These are phyloP conservation scores for Dorcoceras hygrometricum DNA, from an alignment of 257 asterid species.

Conservation along the genomic window DNA sequence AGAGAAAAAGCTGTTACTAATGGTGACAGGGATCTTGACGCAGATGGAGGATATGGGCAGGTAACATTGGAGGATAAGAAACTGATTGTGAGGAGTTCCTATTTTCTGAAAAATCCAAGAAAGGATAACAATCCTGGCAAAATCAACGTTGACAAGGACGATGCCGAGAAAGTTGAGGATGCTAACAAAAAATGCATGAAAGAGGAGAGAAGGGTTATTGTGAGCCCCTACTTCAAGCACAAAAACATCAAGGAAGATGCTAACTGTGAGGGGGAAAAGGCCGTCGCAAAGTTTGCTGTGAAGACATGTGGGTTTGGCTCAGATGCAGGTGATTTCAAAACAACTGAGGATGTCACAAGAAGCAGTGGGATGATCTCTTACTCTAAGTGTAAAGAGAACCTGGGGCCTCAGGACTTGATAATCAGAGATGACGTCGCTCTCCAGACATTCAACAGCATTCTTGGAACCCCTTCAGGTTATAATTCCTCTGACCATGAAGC, in stretches of 20 bases:
- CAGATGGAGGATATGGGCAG: not conserved
- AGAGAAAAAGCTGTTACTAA: slow-evolving; percentile 27
- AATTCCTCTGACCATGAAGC: slow-evolving; percentile 30
- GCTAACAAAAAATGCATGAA: slow-evolving; percentile 21
- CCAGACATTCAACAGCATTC: slow-evolving; percentile 29
- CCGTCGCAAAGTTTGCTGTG: slow-evolving; percentile 23
- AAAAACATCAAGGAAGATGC: not conserved
- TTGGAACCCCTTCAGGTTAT: slow-evolving; percentile 26
- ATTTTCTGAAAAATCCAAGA: not conserved
- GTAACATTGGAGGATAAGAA: not conserved
- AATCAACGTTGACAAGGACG: not conserved
- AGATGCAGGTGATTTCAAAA: slow-evolving; percentile 30
- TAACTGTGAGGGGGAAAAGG: slow-evolving; percentile 17
- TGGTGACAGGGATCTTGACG: not conserved
- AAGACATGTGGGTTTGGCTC: slow-evolving; percentile 17
- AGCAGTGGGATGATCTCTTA: slow-evolving; percentile 35
- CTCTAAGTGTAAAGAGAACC: slow-evolving; percentile 28
- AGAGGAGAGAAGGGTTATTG: slow-evolving; percentile 25
- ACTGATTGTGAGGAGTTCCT: not conserved
- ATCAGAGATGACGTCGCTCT: slow-evolving; percentile 19
- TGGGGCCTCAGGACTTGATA: slow-evolving; percentile 29
- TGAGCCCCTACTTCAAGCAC: not conserved
- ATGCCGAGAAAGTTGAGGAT: not conserved
- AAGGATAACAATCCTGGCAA: not conserved
- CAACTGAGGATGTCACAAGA: slow-evolving; percentile 28